Percentiles rank a stretch among this genome's conserved stretches.
Evolutionary conservation across 2,329 filamentous ascomycete species (phyloP).

Genomic region (Aspergillus eucalypticola): DNA sequence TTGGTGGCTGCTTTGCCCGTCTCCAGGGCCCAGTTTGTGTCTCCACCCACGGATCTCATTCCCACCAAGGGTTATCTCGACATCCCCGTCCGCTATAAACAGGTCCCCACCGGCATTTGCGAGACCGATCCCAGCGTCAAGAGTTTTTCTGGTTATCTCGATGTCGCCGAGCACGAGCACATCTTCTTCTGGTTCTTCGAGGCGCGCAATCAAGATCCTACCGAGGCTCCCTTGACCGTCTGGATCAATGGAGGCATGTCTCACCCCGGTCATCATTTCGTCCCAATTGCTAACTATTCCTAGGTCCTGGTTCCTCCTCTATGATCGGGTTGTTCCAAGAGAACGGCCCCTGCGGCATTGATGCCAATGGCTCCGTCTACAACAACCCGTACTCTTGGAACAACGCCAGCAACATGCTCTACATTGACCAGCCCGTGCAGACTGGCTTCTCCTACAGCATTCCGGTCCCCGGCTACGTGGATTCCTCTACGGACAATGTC

Average conservation of each 20-base stretch:
- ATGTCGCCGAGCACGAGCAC: conserved; percentile 10
- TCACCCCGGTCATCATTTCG: background rate
- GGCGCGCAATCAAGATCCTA: conserved; percentile 6
- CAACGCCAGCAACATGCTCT: conserved; percentile 27
- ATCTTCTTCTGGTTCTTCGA: conserved; percentile 10
- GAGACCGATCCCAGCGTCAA: conserved; percentile 10
- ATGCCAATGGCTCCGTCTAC: conserved; percentile 22
- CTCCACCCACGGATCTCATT: conserved; percentile 1
- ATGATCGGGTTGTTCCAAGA: conserved; percentile 40
- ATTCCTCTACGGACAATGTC: conserved; percentile 1
- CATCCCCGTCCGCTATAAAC: conserved; percentile 11
- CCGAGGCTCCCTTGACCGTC: conserved; percentile 16
- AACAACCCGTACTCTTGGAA: conserved; percentile 25
- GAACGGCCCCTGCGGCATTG: conserved; percentile 32
- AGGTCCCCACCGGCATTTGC: conserved; percentile 9
- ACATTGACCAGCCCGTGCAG: conserved; percentile 26
- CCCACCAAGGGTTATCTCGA: conserved; percentile 10
- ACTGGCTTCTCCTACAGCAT: conserved; percentile 21
- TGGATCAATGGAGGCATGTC: conserved; percentile 24
- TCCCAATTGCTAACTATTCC: background rate
- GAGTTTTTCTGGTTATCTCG: conserved; percentile 11
- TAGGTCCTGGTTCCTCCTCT: conserved; percentile 29
- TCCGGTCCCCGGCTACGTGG: conserved; percentile 8
- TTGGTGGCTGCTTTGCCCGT: background rate
- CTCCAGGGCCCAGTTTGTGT: conserved; percentile 3